phyloP scores from a whole-genome alignment of 2,329 filamentous ascomycete species.

The Helminthosporium solani region DNA sequence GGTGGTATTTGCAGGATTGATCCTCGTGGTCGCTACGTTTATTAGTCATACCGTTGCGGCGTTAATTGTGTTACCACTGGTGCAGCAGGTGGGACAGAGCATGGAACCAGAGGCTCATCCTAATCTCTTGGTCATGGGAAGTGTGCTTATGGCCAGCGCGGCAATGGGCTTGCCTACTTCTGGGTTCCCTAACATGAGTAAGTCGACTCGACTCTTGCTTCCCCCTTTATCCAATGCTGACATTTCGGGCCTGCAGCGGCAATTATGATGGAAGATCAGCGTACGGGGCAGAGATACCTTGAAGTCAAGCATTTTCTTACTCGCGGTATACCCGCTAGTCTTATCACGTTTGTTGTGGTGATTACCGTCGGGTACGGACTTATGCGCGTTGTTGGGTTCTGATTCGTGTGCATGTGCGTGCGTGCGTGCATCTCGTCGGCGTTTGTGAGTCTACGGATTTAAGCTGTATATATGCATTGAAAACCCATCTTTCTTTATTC shows the following conservation, averaged over 20 bases:
- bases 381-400: conserved; percentile 75
- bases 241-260: conserved; percentile 61
- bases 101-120: conserved; percentile 85
- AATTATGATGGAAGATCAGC: conserved; percentile 97
- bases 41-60: conserved; percentile 97
- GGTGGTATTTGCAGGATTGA: conserved; percentile 79
- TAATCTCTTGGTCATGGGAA: conserved; percentile 92
- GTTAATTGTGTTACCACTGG: conserved; percentile 88
- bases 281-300: conserved; percentile 87
- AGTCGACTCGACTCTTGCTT: conserved; percentile 48
- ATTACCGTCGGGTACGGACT: conserved; percentile 87
- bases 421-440: not conserved
- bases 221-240: conserved; percentile 14
- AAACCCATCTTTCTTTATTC: no score
- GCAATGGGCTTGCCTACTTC: conserved; percentile 95
- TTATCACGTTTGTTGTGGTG: conserved; percentile 78
- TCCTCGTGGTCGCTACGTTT: conserved; percentile 92
- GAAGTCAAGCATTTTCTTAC: conserved; percentile 93
- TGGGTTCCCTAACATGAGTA: conserved; percentile 99
- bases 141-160: conserved; percentile 94
- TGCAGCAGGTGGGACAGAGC: conserved; percentile 76
- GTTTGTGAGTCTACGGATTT: not conserved
- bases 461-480: no score
- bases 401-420: conserved; percentile 10
- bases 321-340: conserved; percentile 82